Evolutionary conservation across 768 basidiomycete genomes (phyloP), one percentile per base, ranked within the genome.

Genomic region (Coprinellus aureogranulatus): DNA sequence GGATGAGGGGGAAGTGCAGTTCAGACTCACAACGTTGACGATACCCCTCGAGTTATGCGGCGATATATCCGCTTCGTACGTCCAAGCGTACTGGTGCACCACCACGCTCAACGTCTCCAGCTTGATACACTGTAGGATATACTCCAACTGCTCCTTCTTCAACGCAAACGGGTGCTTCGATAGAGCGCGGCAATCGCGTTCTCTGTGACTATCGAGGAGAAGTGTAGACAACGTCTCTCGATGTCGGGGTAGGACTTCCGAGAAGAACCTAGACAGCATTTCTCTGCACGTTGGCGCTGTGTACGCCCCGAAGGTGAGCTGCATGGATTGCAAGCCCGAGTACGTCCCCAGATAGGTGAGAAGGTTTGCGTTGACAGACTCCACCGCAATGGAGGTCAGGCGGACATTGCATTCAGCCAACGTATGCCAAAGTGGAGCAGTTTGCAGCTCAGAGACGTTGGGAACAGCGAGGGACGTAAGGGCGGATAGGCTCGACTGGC

Each of bases 391-490:
- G 18, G 50, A 52, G 22, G 1, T 11, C 3, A 52, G 3, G 5
- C 4, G 31, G n/a, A 52, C 31, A 14, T 25, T 12, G 18, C 16
- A 3, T 8, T 1, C 1, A 11, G 14, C 20, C 4, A 52, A 30
- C 2, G 20, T 14, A 10, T n/a, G 10, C 50, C 50, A 52, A 16
- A 52, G 3, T 3, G 27, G n/a, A 3, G 11, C n/a, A 4, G 50
- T 52, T 4, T 11, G 12, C 10, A 14, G 20, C 2, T 20, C n/a
- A 25, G 1, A 20, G 39, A 20, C 16, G 22, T 57, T 57, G 4
- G 56, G 37, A 3, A 57, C 52, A 23, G 51, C 56, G 27, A 57
- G 18, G 2, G 50, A 41, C 14, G 49, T 44, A 23, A 57, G 56
- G 16, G 39, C 25, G 2, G 56, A 57, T 10, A 52, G 40, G 2